Evolutionary conservation across 2,329 filamentous ascomycete genomes (phyloP), one percentile per base, ranked within the genome.

Genomic region (Dactylellina haptotyla): DNA sequence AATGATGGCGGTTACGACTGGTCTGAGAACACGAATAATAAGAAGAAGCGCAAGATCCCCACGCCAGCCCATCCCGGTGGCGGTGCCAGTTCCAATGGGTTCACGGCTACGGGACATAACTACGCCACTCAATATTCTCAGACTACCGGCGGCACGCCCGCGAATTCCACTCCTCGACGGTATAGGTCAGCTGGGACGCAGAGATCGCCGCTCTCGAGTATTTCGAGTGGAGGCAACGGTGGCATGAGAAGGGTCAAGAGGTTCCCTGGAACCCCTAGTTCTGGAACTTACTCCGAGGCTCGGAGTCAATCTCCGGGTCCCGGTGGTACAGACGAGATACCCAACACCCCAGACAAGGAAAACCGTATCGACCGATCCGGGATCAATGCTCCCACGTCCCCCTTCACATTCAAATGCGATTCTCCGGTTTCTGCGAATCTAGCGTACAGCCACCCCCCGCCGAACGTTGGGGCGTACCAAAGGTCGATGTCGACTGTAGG

Each of bases 1-100:
- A 90, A 89, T 1, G 83, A 87, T 9, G 94, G 98, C 80, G 93
- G 93, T 12, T 98, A 98, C 80, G 95, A 99, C 81, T 95, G 92
- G 4, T 96, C 97, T 78, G 95, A 99, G 81, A 98, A 98, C 79
- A 96, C 92, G 34, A 98, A 97, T 81, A 99, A 99, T 80, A 99
- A 99, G 82, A 99, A 98, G 84, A 98, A 99, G 82, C 87, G 95
- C 77, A 99, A 99, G 82, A 98, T 99, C 37, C 95, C 95, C 0
- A 93, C 93, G 0, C 92, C 92, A 8, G 90, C 91, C 16, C 90
- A 91, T 78, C 84, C 88, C 12, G 86, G 77, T 14, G 46, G 50
- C 14, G 75, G 73, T 25, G 73, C 54, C 41, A 66, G 53, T 83
- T 61, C 62, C 16, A 73, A 73, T 23, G 69, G 69, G n/a, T 73